Evolutionary conservation across 805 yeast species (phyloP), one percentile per base, ranked within the genome.

Genomic region (Candida lessepsii): DNA sequence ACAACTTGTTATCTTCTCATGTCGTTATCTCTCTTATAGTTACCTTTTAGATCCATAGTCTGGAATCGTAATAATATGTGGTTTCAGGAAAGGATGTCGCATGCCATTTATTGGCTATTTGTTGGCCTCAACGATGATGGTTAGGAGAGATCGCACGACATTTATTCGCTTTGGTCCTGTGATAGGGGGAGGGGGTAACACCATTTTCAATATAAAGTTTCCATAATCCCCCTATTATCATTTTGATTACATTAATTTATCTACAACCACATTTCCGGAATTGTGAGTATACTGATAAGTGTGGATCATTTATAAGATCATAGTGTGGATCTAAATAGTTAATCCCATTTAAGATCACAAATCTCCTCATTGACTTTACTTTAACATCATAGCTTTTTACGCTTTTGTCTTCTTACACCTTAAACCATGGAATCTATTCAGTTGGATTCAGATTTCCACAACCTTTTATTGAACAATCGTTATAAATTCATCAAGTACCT

Each of bases 401-500:
- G n/a, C n/a, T n/a, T n/a, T n/a, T n/a, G 23, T 20, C 23, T 20
- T 20, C n/a, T n/a, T n/a, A 20, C 23, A 20, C 9, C 9, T 9
- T 20, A 20, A 9, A 20, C 23, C 23, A 26, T 26, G 29, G 32
- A 36, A 10, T n/a, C n/a, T n/a, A n/a, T n/a, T n/a, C n/a, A n/a
- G n/a, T 29, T 29, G 11, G 42, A 32, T 19, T 32, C 42, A 26
- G 42, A 39, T 24, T 39, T 35, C 23, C 18, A 37, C 2, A 23
- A 29, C 16, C 24, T 20, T 11, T 13, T 32, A 4, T 30, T 35
- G 25, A 57, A 58, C 15, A 53, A 62, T 46, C 60, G 66, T 31
- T 79, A 79, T 60, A 54, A 56, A 36, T 70, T 67, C 42, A 43
- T 76, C 25, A 52, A 58, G 15, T 64, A 67, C 50, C 60, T 78